Evolutionary conservation across 2,329 filamentous ascomycete species (phyloP), one percentile per base, ranked within the genome.

Genomic region (Akanthomyces muscarius): DNA sequence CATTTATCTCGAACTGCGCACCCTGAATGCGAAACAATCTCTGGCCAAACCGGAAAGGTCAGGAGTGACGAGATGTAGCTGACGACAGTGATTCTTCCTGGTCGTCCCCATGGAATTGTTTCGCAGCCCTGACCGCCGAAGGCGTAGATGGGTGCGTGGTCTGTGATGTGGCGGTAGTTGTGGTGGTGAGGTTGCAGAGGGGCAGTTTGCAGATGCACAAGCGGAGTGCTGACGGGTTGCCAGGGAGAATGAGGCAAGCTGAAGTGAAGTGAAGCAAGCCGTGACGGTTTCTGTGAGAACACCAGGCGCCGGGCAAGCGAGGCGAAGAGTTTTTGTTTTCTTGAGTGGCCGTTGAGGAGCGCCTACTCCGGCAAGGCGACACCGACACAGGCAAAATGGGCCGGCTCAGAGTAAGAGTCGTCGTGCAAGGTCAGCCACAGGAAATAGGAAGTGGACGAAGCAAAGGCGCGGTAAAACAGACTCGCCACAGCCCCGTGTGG

Each of bases 1-100:
- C 83, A 86, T 86, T 80, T 84, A 85, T 77, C 60, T 62, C 60
- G 60, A 62, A 23, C 21, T 50, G 51, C 5, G 42, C 30, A 45
- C 42, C 33, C 42, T 47, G 33, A 50, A 55, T 50, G 60, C 42
- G 33, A 54, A 16, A 50, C 44, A 55, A 16, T 56, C 51, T 62
- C 30, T 55, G 52, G 33, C 51, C 51, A 50, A 56, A 44, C 51
- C 42, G 11, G 44, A 6, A 23, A 36, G 28, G 25, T 50, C 4
- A 18, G 28, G n/a, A 30, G 42, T 54, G 16, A n/a, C 41, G 59
- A 48, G 21, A 50, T 62, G 59, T 55, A 62, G 18, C 44, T 18
- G 60, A 55, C 16, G 60, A 53, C 42, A 33, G 44, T 55, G 33
- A 2, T 48, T 42, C 21, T 59, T 50, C n/a, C 18, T 62, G 42